phyloP scores from a whole-genome alignment of 768 basidiomycete genomes.

The Lepiota venenata region DNA sequence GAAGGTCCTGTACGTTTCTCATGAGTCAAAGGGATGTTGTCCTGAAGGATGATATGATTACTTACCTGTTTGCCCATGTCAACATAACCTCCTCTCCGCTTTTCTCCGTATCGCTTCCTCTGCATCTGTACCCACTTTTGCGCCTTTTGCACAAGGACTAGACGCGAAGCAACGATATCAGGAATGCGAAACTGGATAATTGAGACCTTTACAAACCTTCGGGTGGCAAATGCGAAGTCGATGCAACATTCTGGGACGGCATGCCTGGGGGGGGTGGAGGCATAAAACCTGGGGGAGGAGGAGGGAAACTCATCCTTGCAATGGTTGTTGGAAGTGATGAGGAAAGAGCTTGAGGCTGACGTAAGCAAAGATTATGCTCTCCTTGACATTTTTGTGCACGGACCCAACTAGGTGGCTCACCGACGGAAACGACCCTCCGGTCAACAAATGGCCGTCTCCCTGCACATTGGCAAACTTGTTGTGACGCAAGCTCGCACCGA shows the following conservation, averaged over 20 bases:
- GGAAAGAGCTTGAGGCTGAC: conserved; percentile 39
- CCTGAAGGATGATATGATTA: conserved; percentile 9
- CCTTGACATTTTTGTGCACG: conserved; percentile 31
- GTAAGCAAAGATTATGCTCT: conserved; percentile 29
- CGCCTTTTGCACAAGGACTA: conserved; percentile 83
- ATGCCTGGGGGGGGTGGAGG: conserved; percentile 54
- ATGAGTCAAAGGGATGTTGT: conserved; percentile 17
- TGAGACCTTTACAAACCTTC: conserved; percentile 35
- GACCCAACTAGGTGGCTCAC: conserved; percentile 21
- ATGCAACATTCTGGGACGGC: conserved; percentile 34
- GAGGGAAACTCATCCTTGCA: conserved; percentile 53
- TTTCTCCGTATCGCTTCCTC: conserved; percentile 88
- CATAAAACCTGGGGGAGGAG: conserved; percentile 51
- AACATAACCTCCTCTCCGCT: conserved; percentile 83
- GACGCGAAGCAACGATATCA: conserved; percentile 19
- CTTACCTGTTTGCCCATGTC: conserved; percentile 92
- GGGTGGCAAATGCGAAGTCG: conserved; percentile 40
- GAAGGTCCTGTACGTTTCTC: conserved; percentile 64
- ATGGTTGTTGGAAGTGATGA: conserved; percentile 27
- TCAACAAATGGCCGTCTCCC: too few relatives aligned
- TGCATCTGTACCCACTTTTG: conserved; percentile 97
- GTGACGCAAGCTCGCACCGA: too few relatives aligned
- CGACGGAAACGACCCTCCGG: too few relatives aligned
- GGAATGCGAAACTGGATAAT: neutral
- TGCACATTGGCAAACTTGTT: conserved; percentile 2